A percentile compares a stretch with the other conserved stretches of the same genome.
Evolutionary conservation across 192 early-diverging fungal species (phyloP).

Genomic region (Coemansia sp.): DNA sequence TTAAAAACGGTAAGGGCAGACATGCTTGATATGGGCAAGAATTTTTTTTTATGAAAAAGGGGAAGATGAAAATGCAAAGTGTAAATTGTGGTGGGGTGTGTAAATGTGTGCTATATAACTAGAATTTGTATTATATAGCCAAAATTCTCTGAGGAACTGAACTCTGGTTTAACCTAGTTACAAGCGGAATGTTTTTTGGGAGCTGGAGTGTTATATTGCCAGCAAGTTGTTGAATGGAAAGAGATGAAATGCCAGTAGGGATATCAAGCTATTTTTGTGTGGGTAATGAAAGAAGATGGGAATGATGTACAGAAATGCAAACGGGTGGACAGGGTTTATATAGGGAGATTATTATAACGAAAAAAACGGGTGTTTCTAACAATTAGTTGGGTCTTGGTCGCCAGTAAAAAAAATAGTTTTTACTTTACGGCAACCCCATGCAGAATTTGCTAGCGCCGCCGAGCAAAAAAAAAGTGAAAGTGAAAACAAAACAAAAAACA

Average conservation of each 20-base stretch:
- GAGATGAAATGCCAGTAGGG: neutral
- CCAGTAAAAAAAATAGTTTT: neutral
- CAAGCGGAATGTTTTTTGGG: neutral
- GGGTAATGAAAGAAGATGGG: neutral
- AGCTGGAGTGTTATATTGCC: neutral
- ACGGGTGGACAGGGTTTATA: neutral
- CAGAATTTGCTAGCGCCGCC: neutral
- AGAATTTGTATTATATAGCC: neutral
- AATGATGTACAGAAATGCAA: neutral
- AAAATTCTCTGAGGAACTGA: neutral
- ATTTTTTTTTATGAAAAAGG: neutral
- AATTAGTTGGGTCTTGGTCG: neutral
- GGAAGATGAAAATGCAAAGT: neutral
- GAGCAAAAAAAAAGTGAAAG: neutral
- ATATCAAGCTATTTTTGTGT: neutral
- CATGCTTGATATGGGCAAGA: conserved; percentile 8
- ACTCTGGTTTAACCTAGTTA: neutral
- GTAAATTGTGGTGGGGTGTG: neutral
- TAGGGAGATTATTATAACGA: neutral
- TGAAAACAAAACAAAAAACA: neutral
- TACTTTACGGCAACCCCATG: neutral
- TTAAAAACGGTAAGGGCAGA: neutral
- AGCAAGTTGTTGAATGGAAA: neutral
- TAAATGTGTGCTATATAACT: neutral
- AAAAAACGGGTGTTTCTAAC: too few relatives aligned